Base-by-base conservation (phyloP, 2,329 filamentous ascomycete species). In the Pseudovirgaria hyperparasitica region DNA sequence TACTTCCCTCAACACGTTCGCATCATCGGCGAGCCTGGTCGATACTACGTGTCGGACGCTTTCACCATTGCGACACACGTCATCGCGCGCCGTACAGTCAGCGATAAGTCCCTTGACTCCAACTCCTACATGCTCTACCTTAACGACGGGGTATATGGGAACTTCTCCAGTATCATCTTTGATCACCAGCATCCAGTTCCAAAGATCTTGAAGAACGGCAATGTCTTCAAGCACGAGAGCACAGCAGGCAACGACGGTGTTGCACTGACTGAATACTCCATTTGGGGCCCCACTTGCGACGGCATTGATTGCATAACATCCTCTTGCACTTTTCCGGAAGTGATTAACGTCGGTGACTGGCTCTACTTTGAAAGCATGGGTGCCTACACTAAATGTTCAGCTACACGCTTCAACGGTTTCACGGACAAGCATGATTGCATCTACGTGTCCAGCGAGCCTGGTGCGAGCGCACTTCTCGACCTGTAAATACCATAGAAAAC, bases 111-210 rank as follows among this genome's bases (percentile, higher is more conserved):
- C 20, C 64, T 69, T 8, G 65, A 65, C 26, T 65, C 69, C 35
- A 75, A 73, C 35, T 82, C 76, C 40, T 94, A 92, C 67, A 98
- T 96, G 90, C 62, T 94, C 24, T 98, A 98, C 55, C 64, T 96
- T 53, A 98, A 98, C 52, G 90, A 98, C 43, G 90, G 90, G 16
- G 78, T 96, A 28, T 98, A 98, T 49, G 90, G 90, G 46, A 96
- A 96, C 63, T 96, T 98, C 52, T 92, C 84, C 40, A 92, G 85
- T 72, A 96, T 96, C 67, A 93, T 96, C 65, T 98, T 94, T 54
- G 90, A 96, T 50, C 90, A 96, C 58, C 90, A 98, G 66, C 72
- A 92, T 45, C 90, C 90, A 1, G 60, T 80, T 23, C 82, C 87
- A 30, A 82, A 80, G 57, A 70, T 96, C 32, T 65, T 98, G 29